These are phyloP conservation scores for Mycena rebaudengoi DNA, from an alignment of 768 basidiomycete species.

Conservation along the genomic window DNA sequence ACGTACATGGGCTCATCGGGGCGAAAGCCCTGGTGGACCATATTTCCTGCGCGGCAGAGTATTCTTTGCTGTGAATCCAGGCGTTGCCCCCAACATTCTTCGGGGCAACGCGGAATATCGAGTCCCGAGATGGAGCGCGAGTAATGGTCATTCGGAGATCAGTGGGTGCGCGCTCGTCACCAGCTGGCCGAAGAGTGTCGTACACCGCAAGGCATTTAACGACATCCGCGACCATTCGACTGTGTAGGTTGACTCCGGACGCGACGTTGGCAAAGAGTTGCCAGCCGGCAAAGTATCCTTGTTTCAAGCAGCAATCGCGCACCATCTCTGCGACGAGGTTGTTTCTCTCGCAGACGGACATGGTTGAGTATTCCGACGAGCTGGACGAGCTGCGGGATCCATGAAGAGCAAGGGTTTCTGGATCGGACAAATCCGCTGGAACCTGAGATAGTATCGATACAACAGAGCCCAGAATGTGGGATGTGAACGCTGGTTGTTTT, in stretches of 20 bases:
- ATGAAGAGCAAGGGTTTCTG: no score
- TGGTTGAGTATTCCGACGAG: neutral
- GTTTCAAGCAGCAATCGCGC: neutral
- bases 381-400: no score
- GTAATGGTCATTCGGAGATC: neutral
- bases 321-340: neutral
- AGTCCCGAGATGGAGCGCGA: neutral
- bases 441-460: no score
- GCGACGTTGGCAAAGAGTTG: neutral
- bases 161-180: neutral
- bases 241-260: neutral
- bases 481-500: no score
- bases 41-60: neutral
- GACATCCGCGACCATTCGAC: neutral
- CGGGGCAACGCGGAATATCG: neutral
- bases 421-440: no score
- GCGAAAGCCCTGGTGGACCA: neutral
- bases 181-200: neutral
- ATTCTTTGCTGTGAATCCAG: neutral
- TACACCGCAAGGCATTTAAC: neutral
- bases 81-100: neutral
- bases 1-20: neutral
- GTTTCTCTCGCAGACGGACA: neutral
- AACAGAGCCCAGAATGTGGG: no score
- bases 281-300: neutral